phyloP scores from a whole-genome alignment of 1,284 basidiomycete genomes.

The Ustilago bromivora region DNA sequence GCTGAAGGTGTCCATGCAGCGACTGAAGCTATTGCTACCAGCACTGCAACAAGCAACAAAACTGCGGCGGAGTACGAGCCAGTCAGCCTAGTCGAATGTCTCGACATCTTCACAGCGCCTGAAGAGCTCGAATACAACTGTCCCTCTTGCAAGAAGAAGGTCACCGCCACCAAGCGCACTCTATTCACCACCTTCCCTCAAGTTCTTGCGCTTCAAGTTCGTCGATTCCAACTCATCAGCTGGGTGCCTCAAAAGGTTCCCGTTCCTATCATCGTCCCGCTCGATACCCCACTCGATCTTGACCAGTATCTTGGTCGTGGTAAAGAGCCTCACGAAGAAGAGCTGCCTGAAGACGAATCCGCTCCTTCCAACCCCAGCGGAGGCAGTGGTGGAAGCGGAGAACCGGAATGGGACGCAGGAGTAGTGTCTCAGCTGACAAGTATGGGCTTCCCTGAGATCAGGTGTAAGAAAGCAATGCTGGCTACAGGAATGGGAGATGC shows the following conservation, averaged over 20 bases:
- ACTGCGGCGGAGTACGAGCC: conserved; percentile 75
- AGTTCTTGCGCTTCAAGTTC: conserved; percentile 88
- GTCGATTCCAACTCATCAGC: conserved; percentile 94
- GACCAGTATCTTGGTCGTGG: conserved; percentile 81
- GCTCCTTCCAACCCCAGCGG: conserved; percentile 1
- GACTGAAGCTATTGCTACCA: conserved; percentile 3
- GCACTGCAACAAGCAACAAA: background rate
- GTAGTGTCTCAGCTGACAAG: conserved; percentile 62
- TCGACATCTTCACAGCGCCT: conserved; percentile 77
- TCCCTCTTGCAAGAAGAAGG: conserved; percentile 76
- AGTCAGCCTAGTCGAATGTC: conserved; percentile 78
- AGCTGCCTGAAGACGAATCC: conserved; percentile 75
- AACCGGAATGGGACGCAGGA: conserved; percentile 51
- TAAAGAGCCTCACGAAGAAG: conserved; percentile 79
- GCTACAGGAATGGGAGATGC: conserved; percentile 81
- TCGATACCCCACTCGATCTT: conserved; percentile 74
- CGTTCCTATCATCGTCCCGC: conserved; percentile 83
- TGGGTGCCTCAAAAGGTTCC: conserved; percentile 98
- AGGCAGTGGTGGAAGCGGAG: conserved; percentile 7
- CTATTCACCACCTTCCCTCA: conserved; percentile 89
- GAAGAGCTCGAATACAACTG: conserved; percentile 82
- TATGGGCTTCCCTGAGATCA: conserved; percentile 65
- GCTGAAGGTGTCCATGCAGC: conserved; percentile 48
- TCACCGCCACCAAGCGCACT: conserved; percentile 77
- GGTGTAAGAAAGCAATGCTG: conserved; percentile 76